These are phyloP conservation scores for Chaetoceros muelleri DNA, from an alignment of 108 stramenopile species.

Conservation along the genomic window DNA sequence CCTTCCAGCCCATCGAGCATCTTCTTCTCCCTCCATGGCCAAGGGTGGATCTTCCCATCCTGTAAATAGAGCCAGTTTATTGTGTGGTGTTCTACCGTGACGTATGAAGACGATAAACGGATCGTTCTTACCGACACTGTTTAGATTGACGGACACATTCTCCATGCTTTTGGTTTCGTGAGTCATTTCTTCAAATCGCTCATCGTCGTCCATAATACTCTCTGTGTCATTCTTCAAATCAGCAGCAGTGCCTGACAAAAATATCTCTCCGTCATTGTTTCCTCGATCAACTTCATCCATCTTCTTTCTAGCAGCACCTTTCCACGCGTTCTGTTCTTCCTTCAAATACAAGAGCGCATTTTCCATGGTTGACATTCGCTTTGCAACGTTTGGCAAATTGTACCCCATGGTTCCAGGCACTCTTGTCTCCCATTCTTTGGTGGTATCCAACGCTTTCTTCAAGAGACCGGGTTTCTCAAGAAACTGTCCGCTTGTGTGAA, in stretches of 20 bases:
- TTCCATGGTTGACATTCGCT: conserved; percentile 52
- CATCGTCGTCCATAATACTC: conserved; percentile 6
- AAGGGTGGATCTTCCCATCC: conserved; percentile 89
- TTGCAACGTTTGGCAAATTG: conserved; percentile 13
- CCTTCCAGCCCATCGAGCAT: conserved; percentile 74
- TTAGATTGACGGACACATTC: conserved; percentile 12
- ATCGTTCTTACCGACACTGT: conserved; percentile 24
- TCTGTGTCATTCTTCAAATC: neutral
- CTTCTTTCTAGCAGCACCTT: conserved; percentile 52
- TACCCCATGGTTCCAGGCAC: conserved; percentile 66
- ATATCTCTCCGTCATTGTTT: conserved; percentile 59
- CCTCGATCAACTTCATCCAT: conserved; percentile 44
- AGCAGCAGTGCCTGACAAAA: conserved; percentile 8
- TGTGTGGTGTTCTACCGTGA: conserved; percentile 90
- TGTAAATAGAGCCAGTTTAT: conserved; percentile 87
- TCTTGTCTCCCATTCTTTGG: conserved; percentile 56
- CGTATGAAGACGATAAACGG: conserved; percentile 84
- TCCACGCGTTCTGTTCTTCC: conserved; percentile 52
- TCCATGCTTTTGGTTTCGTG: neutral
- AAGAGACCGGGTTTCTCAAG: conserved; percentile 81
- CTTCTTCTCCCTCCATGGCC: conserved; percentile 79
- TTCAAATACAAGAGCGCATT: conserved; percentile 60
- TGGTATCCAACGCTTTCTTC: conserved; percentile 76
- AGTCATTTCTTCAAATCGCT: neutral
- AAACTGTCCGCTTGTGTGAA: conserved; percentile 77